These are phyloP conservation scores for Ceriops tagal DNA, from an alignment of 345 rosid species.

Conservation along the genomic window DNA sequence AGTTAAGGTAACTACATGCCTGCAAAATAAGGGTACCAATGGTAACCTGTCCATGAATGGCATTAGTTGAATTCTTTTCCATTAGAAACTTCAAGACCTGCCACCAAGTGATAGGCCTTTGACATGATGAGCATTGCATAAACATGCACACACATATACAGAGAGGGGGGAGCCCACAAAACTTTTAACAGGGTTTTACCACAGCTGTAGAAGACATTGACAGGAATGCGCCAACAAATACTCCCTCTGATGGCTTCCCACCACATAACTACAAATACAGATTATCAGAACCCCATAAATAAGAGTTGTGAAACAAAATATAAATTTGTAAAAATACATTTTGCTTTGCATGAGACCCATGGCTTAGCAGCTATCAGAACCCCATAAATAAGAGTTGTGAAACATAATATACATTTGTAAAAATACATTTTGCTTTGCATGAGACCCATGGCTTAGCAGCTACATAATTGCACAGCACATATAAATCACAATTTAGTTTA, in stretches of 20 bases:
- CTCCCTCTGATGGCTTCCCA: slow-evolving; percentile 83
- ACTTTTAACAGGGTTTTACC: slow-evolving; percentile 37
- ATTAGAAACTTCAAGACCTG: slow-evolving; percentile 86
- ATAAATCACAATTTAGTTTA: not conserved
- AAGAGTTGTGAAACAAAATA: not conserved
- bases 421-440: slow-evolving; percentile 1
- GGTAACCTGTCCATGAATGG: slow-evolving; percentile 86
- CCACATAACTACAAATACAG: slow-evolving; percentile 72
- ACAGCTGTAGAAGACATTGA: slow-evolving; percentile 97
- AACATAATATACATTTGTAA: not conserved
- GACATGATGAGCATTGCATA: not conserved
- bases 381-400: slow-evolving; percentile 3
- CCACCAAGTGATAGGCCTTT: slow-evolving; percentile 2
- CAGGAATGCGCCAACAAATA: slow-evolving; percentile 83
- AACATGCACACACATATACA: not conserved
- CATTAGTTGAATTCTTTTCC: slow-evolving; percentile 75
- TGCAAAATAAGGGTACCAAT: slow-evolving; percentile 88
- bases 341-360: slow-evolving; percentile 6
- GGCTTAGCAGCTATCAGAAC: not conserved
- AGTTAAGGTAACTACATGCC: slow-evolving; percentile 35
- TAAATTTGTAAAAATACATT: not conserved
- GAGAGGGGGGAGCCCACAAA: too few relatives aligned
- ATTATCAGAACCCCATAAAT: slow-evolving; percentile 12
- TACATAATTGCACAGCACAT: not conserved
- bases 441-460: slow-evolving; percentile 3